Percentiles rank a stretch among this genome's conserved stretches.
Evolutionary conservation across 305 asterid genomes (phyloP).

Genomic region (Fraxinus nigra): DNA sequence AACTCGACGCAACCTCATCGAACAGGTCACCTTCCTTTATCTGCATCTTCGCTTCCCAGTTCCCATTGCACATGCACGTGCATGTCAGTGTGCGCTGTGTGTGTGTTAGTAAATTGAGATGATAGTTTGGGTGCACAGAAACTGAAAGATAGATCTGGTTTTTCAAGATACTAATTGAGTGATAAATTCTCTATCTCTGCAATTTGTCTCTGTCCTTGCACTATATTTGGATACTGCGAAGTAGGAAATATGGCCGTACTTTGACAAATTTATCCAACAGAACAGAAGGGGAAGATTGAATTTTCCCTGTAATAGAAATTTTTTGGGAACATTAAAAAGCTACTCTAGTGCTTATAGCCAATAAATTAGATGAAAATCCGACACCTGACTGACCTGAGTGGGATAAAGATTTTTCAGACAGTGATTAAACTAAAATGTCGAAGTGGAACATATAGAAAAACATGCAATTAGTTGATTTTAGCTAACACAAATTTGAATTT

Average conservation of each 20-base stretch:
- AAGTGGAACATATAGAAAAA: not conserved
- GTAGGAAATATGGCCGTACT: not conserved
- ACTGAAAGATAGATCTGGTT: not conserved
- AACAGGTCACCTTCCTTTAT: constrained; percentile 51
- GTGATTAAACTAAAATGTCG: not conserved
- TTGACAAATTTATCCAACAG: not conserved
- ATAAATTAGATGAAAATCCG: not conserved
- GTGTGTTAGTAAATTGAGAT: not conserved
- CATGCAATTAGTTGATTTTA: not conserved
- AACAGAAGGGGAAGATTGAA: not conserved
- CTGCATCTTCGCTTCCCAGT: not conserved
- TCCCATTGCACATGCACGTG: constrained; percentile 15
- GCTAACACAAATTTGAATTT: not conserved
- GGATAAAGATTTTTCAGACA: not conserved
- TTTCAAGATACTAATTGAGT: not conserved
- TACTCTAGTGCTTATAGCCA: not conserved
- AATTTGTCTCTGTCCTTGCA: not conserved
- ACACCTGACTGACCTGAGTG: not conserved
- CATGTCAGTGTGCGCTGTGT: not conserved
- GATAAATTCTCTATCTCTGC: not conserved
- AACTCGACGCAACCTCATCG: constrained; percentile 60
- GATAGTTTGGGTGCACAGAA: not conserved
- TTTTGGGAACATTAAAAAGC: not conserved
- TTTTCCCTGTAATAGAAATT: not conserved
- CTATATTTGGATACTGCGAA: not conserved